phyloP scores from a whole-genome alignment of 2,329 filamentous ascomycete genomes.

The Aspergillus eucalypticola region DNA sequence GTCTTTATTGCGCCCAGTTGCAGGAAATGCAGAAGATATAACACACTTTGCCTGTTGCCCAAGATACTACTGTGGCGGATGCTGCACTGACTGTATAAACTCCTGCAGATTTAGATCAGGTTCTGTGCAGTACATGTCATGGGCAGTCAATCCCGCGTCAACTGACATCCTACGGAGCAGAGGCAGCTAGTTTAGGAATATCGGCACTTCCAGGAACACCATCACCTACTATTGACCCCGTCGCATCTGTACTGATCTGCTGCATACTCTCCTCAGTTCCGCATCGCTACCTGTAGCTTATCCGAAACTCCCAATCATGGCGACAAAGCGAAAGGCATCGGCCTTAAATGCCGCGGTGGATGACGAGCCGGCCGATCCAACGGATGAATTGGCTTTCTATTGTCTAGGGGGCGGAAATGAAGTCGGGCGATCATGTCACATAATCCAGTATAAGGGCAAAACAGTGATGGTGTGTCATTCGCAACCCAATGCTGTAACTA shows the following conservation, averaged over 20 bases:
- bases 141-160: conserved; percentile 7
- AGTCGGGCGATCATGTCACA: conserved; percentile 94
- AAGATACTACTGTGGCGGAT: neutral
- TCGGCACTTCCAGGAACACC: neutral
- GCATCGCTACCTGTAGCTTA: neutral
- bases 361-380: conserved; percentile 87
- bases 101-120: neutral
- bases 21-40: neutral
- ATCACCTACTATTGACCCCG: neutral
- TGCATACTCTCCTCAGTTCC: neutral
- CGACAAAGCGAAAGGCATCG: conserved; percentile 86
- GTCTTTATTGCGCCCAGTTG: neutral
- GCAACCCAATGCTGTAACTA: neutral
- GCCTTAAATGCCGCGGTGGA: conserved; percentile 66
- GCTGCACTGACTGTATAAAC: neutral
- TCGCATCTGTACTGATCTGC: neutral
- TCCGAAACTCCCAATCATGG: conserved; percentile 59
- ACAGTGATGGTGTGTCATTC: conserved; percentile 81
- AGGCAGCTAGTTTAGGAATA: conserved; percentile 6
- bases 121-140: conserved; percentile 12
- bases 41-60: neutral
- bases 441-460: conserved; percentile 98
- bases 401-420: conserved; percentile 95
- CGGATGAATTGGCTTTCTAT: conserved; percentile 91
- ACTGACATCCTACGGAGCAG: conserved; percentile 15